Base-by-base conservation (phyloP, 768 basidiomycete species). In the Mrakia gelida region DNA sequence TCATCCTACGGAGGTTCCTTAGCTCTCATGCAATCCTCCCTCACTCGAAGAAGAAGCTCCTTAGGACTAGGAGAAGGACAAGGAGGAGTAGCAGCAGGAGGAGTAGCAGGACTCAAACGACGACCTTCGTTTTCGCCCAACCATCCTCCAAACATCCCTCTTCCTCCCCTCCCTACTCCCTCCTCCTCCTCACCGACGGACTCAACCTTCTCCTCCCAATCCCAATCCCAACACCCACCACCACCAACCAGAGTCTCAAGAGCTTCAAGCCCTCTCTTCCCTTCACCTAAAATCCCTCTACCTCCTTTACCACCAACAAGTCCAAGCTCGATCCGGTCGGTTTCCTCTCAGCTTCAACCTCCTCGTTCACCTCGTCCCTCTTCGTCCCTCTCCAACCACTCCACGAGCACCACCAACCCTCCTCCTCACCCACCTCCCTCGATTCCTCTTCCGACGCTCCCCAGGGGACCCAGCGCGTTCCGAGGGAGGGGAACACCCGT, bases 401-500 rank as follows among this genome's bases (percentile, higher is more conserved):
- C 9, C 45, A 45, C 15, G 5, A 45, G 11, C 45, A 45, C 45
- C 45, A 38, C 7, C 67, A 70, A 70, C 67, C 67, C 67, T 38
- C 67, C 67, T 26, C 67, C 34, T 21, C 65, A 68, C 38, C 65
- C 65, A 38, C 65, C 65, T 6, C 65, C 67, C 0, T 70, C 67
- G 4, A 38, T 34, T 10, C 41, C 67, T 15, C 41, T 70, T 9
- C 67, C 67, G 7, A 70, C 38, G 1, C 34, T 70, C 7, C 67
- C 67, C 10, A 41, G 13, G 7, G 67, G 67, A 41, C 67, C 67
- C 7, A 45, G 41, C 41, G 11, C 67, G 38, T 70, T 70, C 67
- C 34, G 65, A 68, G 65, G 65, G 38, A 41, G 21, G 10, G 65
- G 54, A 2, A 56, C 54, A 11, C 26, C 54, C 18, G 7, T 23